Base-by-base conservation (phyloP, 768 basidiomycete species). In the Sporobolomyces roseus region DNA sequence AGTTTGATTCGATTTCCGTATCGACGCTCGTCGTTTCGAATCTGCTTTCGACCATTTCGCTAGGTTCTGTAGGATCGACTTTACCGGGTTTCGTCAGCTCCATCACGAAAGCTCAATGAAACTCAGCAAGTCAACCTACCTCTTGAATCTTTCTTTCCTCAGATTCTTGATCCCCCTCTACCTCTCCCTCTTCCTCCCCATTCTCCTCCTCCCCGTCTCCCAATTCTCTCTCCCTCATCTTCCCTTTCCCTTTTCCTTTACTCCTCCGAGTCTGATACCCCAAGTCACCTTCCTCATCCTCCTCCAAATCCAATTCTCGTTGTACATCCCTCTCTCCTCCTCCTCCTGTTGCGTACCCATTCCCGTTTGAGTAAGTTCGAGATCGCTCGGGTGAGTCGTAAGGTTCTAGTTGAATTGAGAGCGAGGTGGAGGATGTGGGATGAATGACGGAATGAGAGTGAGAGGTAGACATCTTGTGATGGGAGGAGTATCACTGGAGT, bases 301-400 rank as follows among this genome's bases (percentile, higher is more conserved):
- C 45, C 21, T 23, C 46, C 12, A 2, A 30, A 3, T 46, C 45
- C 45, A 13, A 10, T 17, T 41, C 38, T 17, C 38, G 9, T 17
- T 17, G 9, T 41, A 46, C 6, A 46, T 46, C 12, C 6, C 7
- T 46, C 45, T 46, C 21, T 46, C 38, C 10, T 41, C 38, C 38
- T 41, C 38, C 17, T 41, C n/a, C n/a, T n/a, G n/a, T n/a, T n/a
- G n/a, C n/a, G n/a, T n/a, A n/a, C n/a, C n/a, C n/a, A n/a, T n/a
- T n/a, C n/a, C n/a, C n/a, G n/a, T n/a, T n/a, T 41, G 38, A 9
- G 17, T 41, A 41, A 41, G 9, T 41, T n/a, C 41, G 33, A 6
- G 33, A 12, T 30, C 32, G 38, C 41, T 51, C 61, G n/a, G 61
- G 61, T 38, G 61, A 62, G 32, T 62, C 61, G 49, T 62, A 62